Percentiles rank a stretch among this genome's conserved stretches.
Evolutionary conservation across 1,284 basidiomycete species (phyloP).

Genomic region (Melampsora americana): DNA sequence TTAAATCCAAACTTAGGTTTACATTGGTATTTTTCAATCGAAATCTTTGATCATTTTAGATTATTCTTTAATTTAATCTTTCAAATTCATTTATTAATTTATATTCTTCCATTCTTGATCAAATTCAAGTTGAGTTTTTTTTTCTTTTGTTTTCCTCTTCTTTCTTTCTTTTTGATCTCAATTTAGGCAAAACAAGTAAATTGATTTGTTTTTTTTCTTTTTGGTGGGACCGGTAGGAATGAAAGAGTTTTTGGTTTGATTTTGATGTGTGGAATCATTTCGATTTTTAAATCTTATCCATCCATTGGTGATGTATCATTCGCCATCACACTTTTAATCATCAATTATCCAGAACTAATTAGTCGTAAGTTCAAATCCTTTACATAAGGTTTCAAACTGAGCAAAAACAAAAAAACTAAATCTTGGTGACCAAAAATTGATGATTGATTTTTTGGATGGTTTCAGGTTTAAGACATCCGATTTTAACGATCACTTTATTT

Average conservation of each 20-base stretch:
- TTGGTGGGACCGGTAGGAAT: constrained; percentile 59
- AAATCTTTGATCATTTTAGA: constrained; percentile 98
- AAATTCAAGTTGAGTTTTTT: constrained; percentile 68
- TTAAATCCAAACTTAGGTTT: constrained; percentile 88
- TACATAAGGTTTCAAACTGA: too few relatives aligned
- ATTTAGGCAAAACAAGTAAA: too few relatives aligned
- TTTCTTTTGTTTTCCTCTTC: neutral
- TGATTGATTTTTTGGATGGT: too few relatives aligned
- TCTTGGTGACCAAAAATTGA: too few relatives aligned
- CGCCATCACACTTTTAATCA: constrained; percentile 71
- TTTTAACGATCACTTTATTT: constrained; percentile 78
- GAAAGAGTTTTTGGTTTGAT: constrained; percentile 79
- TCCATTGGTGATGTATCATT: constrained; percentile 82
- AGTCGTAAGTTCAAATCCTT: constrained; percentile 76
- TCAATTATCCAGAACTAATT: constrained; percentile 78
- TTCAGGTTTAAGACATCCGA: constrained; percentile 78
- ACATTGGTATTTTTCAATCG: constrained; percentile 99
- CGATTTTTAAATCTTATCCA: constrained; percentile 87
- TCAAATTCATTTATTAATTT: constrained; percentile 78
- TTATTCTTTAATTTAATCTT: constrained; percentile 95
- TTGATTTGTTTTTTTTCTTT: neutral
- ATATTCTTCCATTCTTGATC: constrained; percentile 76
- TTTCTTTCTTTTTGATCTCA: too few relatives aligned
- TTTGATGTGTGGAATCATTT: constrained; percentile 71
- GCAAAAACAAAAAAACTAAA: neutral